Conservation (phyloP, 2,329 filamentous ascomycete genomes). For the Nigrograna mackinnonii region DNA sequence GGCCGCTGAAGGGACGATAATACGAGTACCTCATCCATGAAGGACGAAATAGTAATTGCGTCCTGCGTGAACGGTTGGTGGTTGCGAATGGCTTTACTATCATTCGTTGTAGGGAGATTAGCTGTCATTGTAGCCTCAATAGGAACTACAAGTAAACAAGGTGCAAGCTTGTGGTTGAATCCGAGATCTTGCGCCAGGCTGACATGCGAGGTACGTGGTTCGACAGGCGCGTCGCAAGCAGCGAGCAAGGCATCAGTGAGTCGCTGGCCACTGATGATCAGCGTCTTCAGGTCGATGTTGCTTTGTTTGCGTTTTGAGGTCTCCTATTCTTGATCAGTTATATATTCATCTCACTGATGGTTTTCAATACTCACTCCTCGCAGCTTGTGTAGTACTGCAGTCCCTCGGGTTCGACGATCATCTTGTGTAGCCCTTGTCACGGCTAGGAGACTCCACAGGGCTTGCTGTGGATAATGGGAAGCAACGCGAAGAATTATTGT, state of each 20-base stretch:
- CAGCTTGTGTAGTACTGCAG: conserved; percentile 44
- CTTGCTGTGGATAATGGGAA: conserved; percentile 83
- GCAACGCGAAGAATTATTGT: conserved; percentile 87
- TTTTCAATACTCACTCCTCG: conserved; percentile 31
- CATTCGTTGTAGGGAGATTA: conserved; percentile 72
- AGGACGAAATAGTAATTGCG: conserved; percentile 77
- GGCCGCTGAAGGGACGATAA: conserved; percentile 91
- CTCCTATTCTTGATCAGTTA: conserved; percentile 46
- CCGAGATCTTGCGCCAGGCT: conserved; percentile 77
- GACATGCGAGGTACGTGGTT: conserved; percentile 70
- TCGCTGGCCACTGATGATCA: conserved; percentile 79
- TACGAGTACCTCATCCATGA: conserved; percentile 87
- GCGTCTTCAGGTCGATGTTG: conserved; percentile 65
- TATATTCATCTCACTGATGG: conserved; percentile 17
- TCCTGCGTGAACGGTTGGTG: conserved; percentile 89
- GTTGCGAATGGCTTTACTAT: conserved; percentile 66
- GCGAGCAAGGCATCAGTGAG: conserved; percentile 80
- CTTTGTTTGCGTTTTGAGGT: conserved; percentile 60
- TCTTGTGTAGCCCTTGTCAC: conserved; percentile 79
- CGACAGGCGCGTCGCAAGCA: conserved; percentile 78
- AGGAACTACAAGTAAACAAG: conserved; percentile 85
- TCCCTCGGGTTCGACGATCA: conserved; percentile 65
- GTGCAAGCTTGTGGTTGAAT: conserved; percentile 82
- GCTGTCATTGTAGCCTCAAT: conserved; percentile 84
- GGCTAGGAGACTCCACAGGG: conserved; percentile 87